Base-by-base conservation (phyloP, 2,329 filamentous ascomycete genomes). In the Stachybotrys chartarum region DNA sequence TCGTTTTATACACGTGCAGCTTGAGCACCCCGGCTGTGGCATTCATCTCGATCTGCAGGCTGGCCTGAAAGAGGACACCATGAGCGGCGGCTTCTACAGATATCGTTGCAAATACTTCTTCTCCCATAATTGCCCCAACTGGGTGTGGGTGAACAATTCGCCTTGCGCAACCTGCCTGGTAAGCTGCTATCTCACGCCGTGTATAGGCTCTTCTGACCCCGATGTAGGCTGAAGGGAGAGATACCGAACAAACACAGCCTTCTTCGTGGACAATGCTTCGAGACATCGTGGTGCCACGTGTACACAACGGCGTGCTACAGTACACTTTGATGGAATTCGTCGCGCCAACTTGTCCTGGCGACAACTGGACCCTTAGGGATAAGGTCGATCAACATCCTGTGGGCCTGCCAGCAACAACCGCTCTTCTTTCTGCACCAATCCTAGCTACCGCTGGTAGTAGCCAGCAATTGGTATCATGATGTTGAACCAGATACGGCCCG, bases 51-150 rank as follows among this genome's bases (percentile, higher is more conserved):
- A 42, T 48, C 47, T 31, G 45, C 50, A 52, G 17, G 30, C 52
- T 52, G 39, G 55, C 54, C 54, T 51, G 53, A 51, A 54, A 30
- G 50, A 59, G 59, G 18, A 7, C 56, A 61, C 55, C 60, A 69
- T 69, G 67, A 68, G 66, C 50, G 64, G 76, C 49, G 75, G 75
- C 44, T 78, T 74, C 58, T 80, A 79, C 64, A 80, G 76, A 68
- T 81, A 78, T 65, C 73, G 76, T 47, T 82, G 79, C 74, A 81
- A 79, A 67, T 78, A 80, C 70, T 80, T 78, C 60, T 74, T 74
- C 56, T 73, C 75, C 32, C 71, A 78, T 62, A 75, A 80, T 59
- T 81, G 78, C 60, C 72, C 69, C 6, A 77, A 81, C 60, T 82
- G 78, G 79, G 78, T 81, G 11, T 80, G 77, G 67, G 73, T 81